Evolutionary conservation across 345 rosid genomes (phyloP), one percentile per base, ranked within the genome.

Genomic region (Atalantia buxifolia): DNA sequence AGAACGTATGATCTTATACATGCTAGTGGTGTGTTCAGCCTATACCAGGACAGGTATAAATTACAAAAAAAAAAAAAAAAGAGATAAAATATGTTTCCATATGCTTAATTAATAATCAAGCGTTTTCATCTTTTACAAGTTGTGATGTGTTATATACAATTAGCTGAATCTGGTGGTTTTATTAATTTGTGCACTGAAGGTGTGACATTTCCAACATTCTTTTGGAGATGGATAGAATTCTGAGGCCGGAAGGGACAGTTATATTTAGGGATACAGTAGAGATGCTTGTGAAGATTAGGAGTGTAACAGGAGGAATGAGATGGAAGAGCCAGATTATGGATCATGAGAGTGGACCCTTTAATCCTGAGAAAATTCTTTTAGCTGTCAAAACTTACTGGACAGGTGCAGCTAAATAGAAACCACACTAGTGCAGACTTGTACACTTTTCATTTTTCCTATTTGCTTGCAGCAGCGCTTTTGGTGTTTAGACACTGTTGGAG

Each of bases 1-100:
- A 89, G 99, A 81, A 96, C 99, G 2, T 96, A 96, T 21, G 99
- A 94, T 85, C 91, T 96, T 84, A 91, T 96, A 79, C 99, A 96
- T 79, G 99, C 93, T 1, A 78, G 89, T 22, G 93, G 91, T 33
- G 81, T 94, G 82, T 96, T 96, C 84, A 90, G 93, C 63, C 86
- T 94, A 73, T 96, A 94, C 69, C 92, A 87, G 71, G 89, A 90
- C 85, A 90, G 93, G 99, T 95, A 85, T 78, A 81, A 40, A 13
- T 55, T 70, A 25, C 61, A 40, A 31, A 66, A 10, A 45, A 3
- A 3, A 10, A 12, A 10, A 10, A 12, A 10, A 45, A 3, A 2
- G 1, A 45, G 18, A 4, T 3, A 42, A 42, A 9, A 45, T 38
- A 38, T 3, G 3, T 45, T 45, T 45, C 50, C 5, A 45, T 45